Base-by-base conservation (phyloP, 225 moss, liverwort and hornwort genomes). In the Polytrichum formosum region DNA sequence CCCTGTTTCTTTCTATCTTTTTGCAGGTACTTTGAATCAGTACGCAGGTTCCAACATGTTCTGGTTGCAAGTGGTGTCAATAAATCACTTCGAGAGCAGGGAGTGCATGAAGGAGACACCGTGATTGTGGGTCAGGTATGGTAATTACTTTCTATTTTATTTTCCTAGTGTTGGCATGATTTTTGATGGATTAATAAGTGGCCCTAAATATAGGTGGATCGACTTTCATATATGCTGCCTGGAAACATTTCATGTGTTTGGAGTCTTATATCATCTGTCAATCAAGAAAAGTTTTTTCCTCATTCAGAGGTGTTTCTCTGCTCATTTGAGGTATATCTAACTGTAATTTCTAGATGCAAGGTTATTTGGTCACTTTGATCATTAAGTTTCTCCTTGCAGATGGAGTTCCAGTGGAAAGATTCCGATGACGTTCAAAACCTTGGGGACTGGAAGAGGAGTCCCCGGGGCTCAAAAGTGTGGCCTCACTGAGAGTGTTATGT, bases 351-450 rank as follows among this genome's bases (percentile, higher is more conserved):
- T 46, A 46, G 3, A 13, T 46, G 46, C 16, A 16, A 46, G 46
- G 46, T 46, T 16, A 16, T 46, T 66, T 26, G 18, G 28, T 22
- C 17, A 23, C 30, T 65, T 2, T 54, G 35, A 35, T 28, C 19
- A 46, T n/a, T 17, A 64, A 19, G 7, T 69, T 28, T 69, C 28
- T 6, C n/a, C 60, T 25, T 61, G 78, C 87, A 98, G 97, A 88
- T 98, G 91, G 97, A 98, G 63, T 98, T 94, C 63, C 87, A 76
- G 27, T 98, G 97, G 97, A 88, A 91, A 78, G 90, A 98, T 67
- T 82, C 92, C 4, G 97, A 98, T 75, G 90, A 94, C 63, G 73
- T 94, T 79, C 80, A 88, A 58, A 90, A 87, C 64, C 78, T 98
- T 64, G 81, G 89, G 54, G 97, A 94, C 16, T 98, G 97, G 97